phyloP scores from a whole-genome alignment of 2,329 filamentous ascomycete genomes.

The Cladosporium sp. region DNA sequence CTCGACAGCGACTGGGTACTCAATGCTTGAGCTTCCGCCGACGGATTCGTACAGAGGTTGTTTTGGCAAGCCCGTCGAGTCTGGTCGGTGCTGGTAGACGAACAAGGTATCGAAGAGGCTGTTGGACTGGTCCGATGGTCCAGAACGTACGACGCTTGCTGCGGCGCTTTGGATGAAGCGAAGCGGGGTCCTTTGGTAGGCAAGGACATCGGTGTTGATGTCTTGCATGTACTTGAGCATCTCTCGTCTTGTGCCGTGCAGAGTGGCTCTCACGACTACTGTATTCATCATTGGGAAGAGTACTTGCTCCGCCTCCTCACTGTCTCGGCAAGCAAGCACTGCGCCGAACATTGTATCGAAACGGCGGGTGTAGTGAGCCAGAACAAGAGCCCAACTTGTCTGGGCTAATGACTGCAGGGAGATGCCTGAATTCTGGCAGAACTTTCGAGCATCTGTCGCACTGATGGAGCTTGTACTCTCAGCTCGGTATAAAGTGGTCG shows the following conservation, averaged over 20 bases:
- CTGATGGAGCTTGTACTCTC: slow-evolving; percentile 45
- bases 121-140: background rate
- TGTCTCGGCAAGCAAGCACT: slow-evolving; percentile 79
- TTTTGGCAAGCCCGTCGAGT: slow-evolving; percentile 23
- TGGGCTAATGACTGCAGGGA: slow-evolving; percentile 74
- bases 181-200: slow-evolving; percentile 72
- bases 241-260: slow-evolving; percentile 62
- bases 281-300: slow-evolving; percentile 94
- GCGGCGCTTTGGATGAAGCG: slow-evolving; percentile 56
- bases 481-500: slow-evolving; percentile 34
- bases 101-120: slow-evolving; percentile 61
- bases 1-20: slow-evolving; percentile 79
- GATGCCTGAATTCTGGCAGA: slow-evolving; percentile 64
- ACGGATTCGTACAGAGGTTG: slow-evolving; percentile 57
- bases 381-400: slow-evolving; percentile 66
- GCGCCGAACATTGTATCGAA: slow-evolving; percentile 79
- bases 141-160: slow-evolving; percentile 25
- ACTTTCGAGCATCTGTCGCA: slow-evolving; percentile 42
- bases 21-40: slow-evolving; percentile 61
- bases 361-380: slow-evolving; percentile 58
- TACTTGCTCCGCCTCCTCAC: slow-evolving; percentile 59
- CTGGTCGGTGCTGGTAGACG: slow-evolving; percentile 56
- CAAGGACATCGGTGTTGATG: slow-evolving; percentile 59
- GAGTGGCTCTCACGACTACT: slow-evolving; percentile 64
- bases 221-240: slow-evolving; percentile 72